Evolutionary conservation across 768 basidiomycete species (phyloP).

Genomic region (Termitomyces sp.): DNA sequence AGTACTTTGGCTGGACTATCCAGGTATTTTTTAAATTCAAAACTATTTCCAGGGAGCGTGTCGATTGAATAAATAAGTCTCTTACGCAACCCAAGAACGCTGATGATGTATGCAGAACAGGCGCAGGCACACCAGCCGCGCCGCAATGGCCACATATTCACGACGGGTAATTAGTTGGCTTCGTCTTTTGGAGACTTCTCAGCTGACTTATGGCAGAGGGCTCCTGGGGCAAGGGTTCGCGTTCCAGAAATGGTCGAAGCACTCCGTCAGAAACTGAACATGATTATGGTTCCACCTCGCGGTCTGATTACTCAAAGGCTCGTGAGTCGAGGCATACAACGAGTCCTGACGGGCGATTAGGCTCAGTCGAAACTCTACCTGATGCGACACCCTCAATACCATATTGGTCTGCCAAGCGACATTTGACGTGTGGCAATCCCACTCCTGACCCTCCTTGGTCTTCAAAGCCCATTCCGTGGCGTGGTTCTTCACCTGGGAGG

Average conservation of each 20-base stretch:
- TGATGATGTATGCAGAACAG: constrained; percentile 12
- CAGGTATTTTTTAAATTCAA: background rate
- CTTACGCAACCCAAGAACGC: background rate
- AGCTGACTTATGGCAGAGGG: constrained; percentile 22
- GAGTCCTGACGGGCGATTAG: constrained; percentile 30
- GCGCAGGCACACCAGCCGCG: constrained; percentile 8
- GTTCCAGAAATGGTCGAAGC: constrained; percentile 20
- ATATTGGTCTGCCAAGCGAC: constrained; percentile 85
- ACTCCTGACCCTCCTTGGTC: constrained; percentile 64
- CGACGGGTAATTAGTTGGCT: constrained; percentile 15
- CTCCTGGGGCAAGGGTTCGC: constrained; percentile 22
- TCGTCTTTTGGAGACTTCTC: background rate
- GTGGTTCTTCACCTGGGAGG: constrained; percentile 73
- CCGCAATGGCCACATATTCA: constrained; percentile 20
- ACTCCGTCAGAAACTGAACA: constrained; percentile 55
- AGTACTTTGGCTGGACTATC: background rate
- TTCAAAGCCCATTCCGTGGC: constrained; percentile 70
- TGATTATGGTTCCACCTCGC: constrained; percentile 41
- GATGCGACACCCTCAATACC: constrained; percentile 61
- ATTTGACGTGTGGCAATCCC: constrained; percentile 87
- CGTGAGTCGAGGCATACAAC: constrained; percentile 24
- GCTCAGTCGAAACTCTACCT: constrained; percentile 40
- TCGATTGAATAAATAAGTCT: background rate
- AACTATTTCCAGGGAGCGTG: constrained; percentile 1
- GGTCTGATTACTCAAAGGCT: constrained; percentile 37